Base-by-base conservation (phyloP, 495 filamentous ascomycete genomes). In the Aspergillus avenaceus region DNA sequence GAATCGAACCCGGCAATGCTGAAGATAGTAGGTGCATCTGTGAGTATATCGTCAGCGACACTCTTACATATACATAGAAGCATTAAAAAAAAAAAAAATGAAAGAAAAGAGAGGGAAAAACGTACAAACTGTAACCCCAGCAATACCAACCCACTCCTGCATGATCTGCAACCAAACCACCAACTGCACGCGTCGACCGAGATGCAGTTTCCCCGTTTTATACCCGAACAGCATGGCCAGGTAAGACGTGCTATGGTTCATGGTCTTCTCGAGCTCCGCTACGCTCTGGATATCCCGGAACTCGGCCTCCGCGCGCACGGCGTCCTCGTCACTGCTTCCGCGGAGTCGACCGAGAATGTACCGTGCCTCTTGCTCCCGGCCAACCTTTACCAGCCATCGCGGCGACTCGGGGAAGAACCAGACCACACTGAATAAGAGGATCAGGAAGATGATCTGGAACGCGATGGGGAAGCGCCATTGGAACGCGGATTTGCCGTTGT, bases 101-200 rank as follows among this genome's bases (percentile, higher is more conserved):
- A n/a, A n/a, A n/a, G n/a, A n/a, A n/a, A n/a, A n/a, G 14, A 7
- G 11, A 21, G 14, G 34, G 41, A 26, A 13, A 7, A 51, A 65
- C 37, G 52, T 73, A 64, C 77, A 87, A 29, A 88, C 78, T 2
- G 85, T 88, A 16, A 87, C 78, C 42, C 83, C 84, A 0, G 83
- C 83, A 60, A 88, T 87, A 18, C 85, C 84, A 54, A 84, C 76
- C 84, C 84, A 88, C 59, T 86, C 83, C 54, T 86, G 83, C 66
- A 88, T 78, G 37, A 88, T 85, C 65, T 87, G 82, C 8, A 87
- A 64, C 84, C 83, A 88, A 36, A 88, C 75, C 14, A 86, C 83
- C 9, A 87, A 71, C 56, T 87, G 83, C 21, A 86, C 83, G 7
- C 84, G 74, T 3, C 84, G 73, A 3, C 76, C 84, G 9, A 81